Conservation (phyloP, 345 rosid species). For the Rhodamnia rubescens region DNA sequence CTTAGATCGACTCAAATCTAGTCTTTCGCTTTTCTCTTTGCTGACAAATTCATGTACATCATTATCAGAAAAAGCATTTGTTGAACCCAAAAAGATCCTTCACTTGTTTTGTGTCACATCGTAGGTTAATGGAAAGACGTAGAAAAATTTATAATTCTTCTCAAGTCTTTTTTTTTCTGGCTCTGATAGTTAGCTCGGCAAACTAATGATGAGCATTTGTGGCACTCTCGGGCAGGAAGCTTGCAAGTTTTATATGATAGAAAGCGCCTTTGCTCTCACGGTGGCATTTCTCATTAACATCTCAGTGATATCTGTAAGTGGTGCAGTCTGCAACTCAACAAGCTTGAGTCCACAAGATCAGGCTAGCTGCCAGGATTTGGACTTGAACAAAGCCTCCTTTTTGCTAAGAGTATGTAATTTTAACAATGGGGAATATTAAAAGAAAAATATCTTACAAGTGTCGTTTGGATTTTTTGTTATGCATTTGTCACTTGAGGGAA, state of each 20-base stretch:
- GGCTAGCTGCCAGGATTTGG: slow-evolving; percentile 61
- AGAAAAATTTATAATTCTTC: background rate
- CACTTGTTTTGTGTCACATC: background rate
- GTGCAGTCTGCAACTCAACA: slow-evolving; percentile 68
- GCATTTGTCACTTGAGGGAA: background rate
- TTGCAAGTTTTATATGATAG: slow-evolving; percentile 77
- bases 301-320: slow-evolving; percentile 80
- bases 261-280: slow-evolving; percentile 72
- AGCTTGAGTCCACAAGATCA: slow-evolving; percentile 47
- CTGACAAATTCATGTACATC: background rate
- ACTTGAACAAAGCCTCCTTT: slow-evolving; percentile 85
- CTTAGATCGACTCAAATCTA: background rate
- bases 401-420: slow-evolving; percentile 52
- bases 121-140: background rate
- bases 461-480: background rate
- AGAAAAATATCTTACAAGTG: background rate
- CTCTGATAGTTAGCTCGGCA: background rate
- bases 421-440: too few relatives aligned
- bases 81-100: background rate
- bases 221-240: slow-evolving; percentile 53
- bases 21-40: background rate
- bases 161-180: background rate
- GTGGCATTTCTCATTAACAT: slow-evolving; percentile 86
- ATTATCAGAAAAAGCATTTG: background rate
- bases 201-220: background rate